phyloP scores from a whole-genome alignment of 306 rosid genomes.

The Cucumis hystrix region DNA sequence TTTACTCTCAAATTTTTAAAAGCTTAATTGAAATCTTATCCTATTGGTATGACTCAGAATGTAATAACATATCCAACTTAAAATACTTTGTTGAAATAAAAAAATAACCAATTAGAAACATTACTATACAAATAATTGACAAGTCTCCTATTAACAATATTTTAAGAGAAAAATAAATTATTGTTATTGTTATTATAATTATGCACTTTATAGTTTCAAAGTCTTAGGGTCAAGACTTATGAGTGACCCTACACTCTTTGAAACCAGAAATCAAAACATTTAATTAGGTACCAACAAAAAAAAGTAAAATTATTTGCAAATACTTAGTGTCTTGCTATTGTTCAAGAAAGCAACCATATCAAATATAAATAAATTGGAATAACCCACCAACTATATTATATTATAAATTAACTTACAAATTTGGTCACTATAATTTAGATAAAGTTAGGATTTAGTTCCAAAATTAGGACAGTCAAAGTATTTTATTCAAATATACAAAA shows the following conservation, averaged over 20 bases:
- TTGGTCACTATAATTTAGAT: too few species aligned
- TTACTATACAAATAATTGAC: neutral
- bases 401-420: too few species aligned
- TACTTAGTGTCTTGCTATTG: too few species aligned
- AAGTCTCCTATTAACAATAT: neutral
- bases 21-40: neutral
- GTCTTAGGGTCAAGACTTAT: neutral
- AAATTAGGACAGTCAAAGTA: too few species aligned
- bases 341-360: too few species aligned
- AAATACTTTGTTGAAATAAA: neutral
- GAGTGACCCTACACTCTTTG: neutral
- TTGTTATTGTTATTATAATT: too few species aligned
- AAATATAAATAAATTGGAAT: too few species aligned
- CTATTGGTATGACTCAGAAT: neutral
- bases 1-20: neutral
- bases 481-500: too few species aligned
- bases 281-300: neutral
- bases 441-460: too few species aligned
- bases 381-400: too few species aligned
- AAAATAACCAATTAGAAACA: neutral
- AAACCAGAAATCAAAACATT: neutral
- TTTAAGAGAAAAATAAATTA: neutral
- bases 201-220: neutral
- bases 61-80: neutral
- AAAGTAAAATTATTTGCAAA: neutral